Evolutionary conservation across 1,284 basidiomycete species (phyloP).

Genomic region (Flammula alnicola): DNA sequence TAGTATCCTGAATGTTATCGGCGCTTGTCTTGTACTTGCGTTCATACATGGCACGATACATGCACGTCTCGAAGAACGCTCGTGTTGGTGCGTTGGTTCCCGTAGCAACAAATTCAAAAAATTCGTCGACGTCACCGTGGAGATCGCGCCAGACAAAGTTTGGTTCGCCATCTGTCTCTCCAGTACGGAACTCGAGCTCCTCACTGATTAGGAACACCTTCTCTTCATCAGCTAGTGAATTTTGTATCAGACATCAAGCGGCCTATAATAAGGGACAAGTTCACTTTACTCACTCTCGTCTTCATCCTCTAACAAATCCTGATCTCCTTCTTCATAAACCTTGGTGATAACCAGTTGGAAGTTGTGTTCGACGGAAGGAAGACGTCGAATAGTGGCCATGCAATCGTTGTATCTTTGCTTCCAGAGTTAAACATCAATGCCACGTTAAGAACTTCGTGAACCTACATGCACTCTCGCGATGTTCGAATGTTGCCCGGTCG

Average conservation of each 20-base stretch:
- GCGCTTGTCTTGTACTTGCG: slow-evolving; percentile 81
- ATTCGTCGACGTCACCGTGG: slow-evolving; percentile 79
- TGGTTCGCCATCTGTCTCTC: slow-evolving; percentile 78
- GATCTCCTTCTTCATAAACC: slow-evolving; percentile 95
- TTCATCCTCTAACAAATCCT: slow-evolving; percentile 92
- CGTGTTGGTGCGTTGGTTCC: slow-evolving; percentile 85
- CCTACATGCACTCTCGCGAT: slow-evolving; percentile 96
- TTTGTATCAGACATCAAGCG: not conserved
- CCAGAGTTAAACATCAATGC: not conserved
- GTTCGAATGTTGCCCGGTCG: slow-evolving; percentile 91
- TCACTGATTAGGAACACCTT: slow-evolving; percentile 90
- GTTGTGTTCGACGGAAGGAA: slow-evolving; percentile 82
- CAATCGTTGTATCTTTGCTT: slow-evolving; percentile 88
- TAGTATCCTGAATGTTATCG: slow-evolving; percentile 68
- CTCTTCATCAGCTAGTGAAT: slow-evolving; percentile 81
- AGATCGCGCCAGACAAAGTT: slow-evolving; percentile 92
- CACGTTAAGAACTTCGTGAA: slow-evolving; percentile 21
- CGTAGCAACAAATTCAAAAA: slow-evolving; percentile 80
- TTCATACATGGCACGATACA: slow-evolving; percentile 95
- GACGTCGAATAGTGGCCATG: slow-evolving; percentile 91
- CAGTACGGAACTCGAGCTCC: slow-evolving; percentile 83
- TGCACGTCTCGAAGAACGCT: slow-evolving; percentile 90
- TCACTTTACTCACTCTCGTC: slow-evolving; percentile 79
- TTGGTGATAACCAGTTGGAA: slow-evolving; percentile 97
- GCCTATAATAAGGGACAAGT: not conserved